Evolutionary conservation across 768 basidiomycete species (phyloP), one percentile per base, ranked within the genome.

Genomic region (Psilocybe cyanescens): DNA sequence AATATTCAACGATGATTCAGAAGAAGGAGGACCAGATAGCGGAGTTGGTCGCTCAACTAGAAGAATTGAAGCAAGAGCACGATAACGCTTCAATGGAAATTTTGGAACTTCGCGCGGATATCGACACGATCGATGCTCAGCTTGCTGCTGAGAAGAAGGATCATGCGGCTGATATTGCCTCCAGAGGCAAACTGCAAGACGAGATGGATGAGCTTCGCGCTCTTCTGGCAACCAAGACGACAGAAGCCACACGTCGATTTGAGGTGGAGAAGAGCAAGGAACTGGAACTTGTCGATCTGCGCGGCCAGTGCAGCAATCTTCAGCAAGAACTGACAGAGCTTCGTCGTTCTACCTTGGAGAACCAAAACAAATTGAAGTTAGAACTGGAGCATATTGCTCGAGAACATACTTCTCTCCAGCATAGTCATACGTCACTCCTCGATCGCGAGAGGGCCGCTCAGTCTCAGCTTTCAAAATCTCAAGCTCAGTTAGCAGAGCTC

Each of bases 231-330:
- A 91, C 92, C 1, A 97, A 95, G 73, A 84, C 89, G 0, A 89
- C 87, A 28, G 95, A 98, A 72, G 95, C 95, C 68, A 90, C 86
- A 8, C 88, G 89, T 31, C 85, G 92, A 16, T 84, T 82, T 35
- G 92, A 97, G 70, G 94, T 88, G 0, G 93, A 95, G 72, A 89
- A 88, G 74, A 90, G 91, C 74, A 93, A 89, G 68, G 95, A 98
- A 65, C 81, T 86, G 48, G 97, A 99, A 73, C 85, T 98, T 9
- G 72, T 76, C 0, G 81, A 87, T 31, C 79, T 99, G 5, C 88
- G 95, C 19, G 69, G 71, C 8, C 88, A 94, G 67, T 83, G 84
- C 19, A 69, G 71, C 17, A 80, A 81, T 44, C 75, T 93, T 31
- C 89, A 91, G 48, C 77, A 84, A 46, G 89, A 94, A 35, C 80